phyloP scores from a whole-genome alignment of 2,329 filamentous ascomycete species.

The Aureobasidium sp. region DNA sequence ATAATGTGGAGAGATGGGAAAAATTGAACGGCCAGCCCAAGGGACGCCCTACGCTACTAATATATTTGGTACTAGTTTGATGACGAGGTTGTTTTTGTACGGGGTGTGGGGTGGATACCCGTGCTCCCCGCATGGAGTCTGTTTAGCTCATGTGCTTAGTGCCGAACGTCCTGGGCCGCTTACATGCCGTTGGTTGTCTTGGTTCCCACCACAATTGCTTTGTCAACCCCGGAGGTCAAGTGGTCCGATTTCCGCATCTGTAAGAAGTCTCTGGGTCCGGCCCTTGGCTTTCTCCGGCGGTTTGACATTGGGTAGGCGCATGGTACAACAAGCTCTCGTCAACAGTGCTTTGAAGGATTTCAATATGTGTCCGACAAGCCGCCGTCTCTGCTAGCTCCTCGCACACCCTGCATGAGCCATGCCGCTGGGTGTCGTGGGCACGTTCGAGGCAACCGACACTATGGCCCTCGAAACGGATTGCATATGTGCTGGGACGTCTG shows the following conservation, averaged over 20 bases:
- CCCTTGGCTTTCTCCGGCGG: background rate
- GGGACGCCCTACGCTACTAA: background rate
- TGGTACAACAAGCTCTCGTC: background rate
- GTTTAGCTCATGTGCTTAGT: background rate
- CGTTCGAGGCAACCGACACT: background rate
- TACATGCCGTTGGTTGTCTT: background rate
- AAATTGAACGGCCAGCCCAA: slow-evolving; percentile 1
- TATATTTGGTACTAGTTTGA: background rate
- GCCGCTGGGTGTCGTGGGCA: background rate
- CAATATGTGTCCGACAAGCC: background rate
- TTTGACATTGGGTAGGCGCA: background rate
- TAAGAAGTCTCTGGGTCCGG: background rate
- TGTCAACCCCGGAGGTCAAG: background rate
- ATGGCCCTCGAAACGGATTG: background rate
- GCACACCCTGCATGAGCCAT: slow-evolving; percentile 9
- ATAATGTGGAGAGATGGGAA: background rate
- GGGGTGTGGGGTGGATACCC: background rate
- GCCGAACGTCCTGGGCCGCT: background rate
- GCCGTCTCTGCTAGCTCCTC: background rate
- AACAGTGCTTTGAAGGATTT: background rate
- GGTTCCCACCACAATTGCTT: slow-evolving; percentile 8
- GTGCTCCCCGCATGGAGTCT: slow-evolving; percentile 3
- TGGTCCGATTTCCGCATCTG: background rate
- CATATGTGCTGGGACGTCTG: slow-evolving; percentile 8
- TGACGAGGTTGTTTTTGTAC: background rate